Base-by-base conservation (phyloP, 2,329 filamentous ascomycete genomes). In the Geosmithia flava region DNA sequence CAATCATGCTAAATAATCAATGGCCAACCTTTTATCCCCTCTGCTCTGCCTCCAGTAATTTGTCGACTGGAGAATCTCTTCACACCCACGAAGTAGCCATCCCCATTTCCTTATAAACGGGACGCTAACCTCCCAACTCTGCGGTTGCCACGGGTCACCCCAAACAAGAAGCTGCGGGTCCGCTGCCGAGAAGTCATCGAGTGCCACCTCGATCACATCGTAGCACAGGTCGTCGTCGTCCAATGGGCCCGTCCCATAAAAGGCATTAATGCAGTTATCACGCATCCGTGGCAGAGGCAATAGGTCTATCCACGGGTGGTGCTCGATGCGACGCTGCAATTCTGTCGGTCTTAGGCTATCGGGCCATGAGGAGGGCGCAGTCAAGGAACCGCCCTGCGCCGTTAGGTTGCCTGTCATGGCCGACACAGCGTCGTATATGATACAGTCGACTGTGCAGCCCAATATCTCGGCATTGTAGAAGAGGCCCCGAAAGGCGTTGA, bases 81-180 rank as follows among this genome's bases (percentile, higher is more conserved):
- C 49, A 48, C 66, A 70, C 0, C 60, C 64, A 2, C 48, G 51
- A 1, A 69, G 40, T n/a, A 69, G 47, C 56, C 61, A 61, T 1
- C 51, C 59, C 68, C 69, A 76, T 50, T 71, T 73, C 23, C 57
- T 55, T 6, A 68, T 50, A 51, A 76, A 74, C 0, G 49, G 46
- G 16, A 64, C 59, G 0, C 63, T 72, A 1, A 69, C 56, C 53
- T 76, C 73, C 71, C 72, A 76, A 15, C 61, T 68, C 0, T 50
- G 47, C 2, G 61, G 49, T 47, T 74, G 62, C 62, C 64, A 71
- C 0, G 71, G 62, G 10, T 72, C 66, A 1, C 70, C 68, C 72
- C 72, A 75, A 2, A 74, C 66, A 13, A 74, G 58, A 1, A 75
- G 42, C 1, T 47, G 30, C 45, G n/a, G 23, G 42, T 20, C 42